These are phyloP conservation scores for Penicillium sp. DNA, from an alignment of 2,329 filamentous ascomycete species.

Conservation along the genomic window DNA sequence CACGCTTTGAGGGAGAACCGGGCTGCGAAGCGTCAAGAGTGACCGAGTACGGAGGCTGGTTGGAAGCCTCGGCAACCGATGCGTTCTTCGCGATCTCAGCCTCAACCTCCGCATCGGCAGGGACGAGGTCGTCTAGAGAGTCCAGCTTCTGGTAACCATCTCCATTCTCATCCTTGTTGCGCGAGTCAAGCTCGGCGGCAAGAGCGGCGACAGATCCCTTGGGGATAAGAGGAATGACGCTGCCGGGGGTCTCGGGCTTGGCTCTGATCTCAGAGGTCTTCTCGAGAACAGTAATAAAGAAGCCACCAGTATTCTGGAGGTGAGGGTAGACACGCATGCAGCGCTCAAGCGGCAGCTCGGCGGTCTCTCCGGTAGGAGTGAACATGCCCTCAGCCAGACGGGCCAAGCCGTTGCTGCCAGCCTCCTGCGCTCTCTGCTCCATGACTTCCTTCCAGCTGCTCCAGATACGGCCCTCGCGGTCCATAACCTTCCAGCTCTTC, in stretches of 20 bases:
- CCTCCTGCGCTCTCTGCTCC: conserved; percentile 61
- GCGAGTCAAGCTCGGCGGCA: conserved; percentile 37
- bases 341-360: conserved; percentile 74
- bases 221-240: conserved; percentile 29
- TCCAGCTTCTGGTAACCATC: conserved; percentile 41
- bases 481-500: conserved; percentile 86
- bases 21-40: conserved; percentile 28
- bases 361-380: conserved; percentile 60
- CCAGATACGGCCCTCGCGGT: conserved; percentile 79
- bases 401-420: conserved; percentile 63
- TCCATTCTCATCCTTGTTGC: conserved; percentile 29
- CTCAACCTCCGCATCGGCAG: conserved; percentile 30
- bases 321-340: conserved; percentile 96
- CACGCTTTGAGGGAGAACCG: conserved; percentile 34
- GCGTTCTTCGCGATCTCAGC: conserved; percentile 37
- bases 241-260: conserved; percentile 62
- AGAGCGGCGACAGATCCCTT: conserved; percentile 44
- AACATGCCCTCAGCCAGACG: conserved; percentile 84
- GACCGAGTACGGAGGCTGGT: conserved; percentile 36
- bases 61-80: conserved; percentile 36
- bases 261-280: conserved; percentile 85
- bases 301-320: conserved; percentile 92
- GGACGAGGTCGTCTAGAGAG: conserved; percentile 43
- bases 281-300: conserved; percentile 95
- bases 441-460: conserved; percentile 80